A percentile compares a stretch with the other conserved stretches of the same genome.
Evolutionary conservation across 352 stramenopile genomes (phyloP).

Genomic region (Elongisporangium prolatum): DNA sequence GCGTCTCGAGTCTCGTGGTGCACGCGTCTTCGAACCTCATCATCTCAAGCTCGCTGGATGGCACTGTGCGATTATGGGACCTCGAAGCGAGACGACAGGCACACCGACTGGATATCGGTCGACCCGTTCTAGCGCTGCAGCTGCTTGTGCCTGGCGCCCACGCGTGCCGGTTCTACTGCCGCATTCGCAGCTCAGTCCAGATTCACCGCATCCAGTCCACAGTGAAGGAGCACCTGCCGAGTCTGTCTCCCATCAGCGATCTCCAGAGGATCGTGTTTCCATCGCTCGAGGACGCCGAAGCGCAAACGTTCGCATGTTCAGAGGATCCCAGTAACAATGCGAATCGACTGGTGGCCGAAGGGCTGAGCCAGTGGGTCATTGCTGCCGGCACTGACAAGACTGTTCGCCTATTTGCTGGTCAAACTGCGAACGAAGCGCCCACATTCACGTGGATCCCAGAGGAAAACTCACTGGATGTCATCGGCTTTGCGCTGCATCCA

Average conservation of each 20-base stretch:
- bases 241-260: conserved; percentile 47
- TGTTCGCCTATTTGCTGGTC: conserved; percentile 51
- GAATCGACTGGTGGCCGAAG: neutral
- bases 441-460: conserved; percentile 73
- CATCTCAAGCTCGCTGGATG: conserved; percentile 69
- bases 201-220: conserved; percentile 64
- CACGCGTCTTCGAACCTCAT: conserved; percentile 47
- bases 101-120: conserved; percentile 52
- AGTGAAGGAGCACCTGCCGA: conserved; percentile 60
- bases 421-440: conserved; percentile 40
- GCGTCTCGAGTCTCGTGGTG: conserved; percentile 46
- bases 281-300: conserved; percentile 6
- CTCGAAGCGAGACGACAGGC: conserved; percentile 54
- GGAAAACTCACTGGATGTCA: conserved; percentile 49
- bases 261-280: conserved; percentile 45
- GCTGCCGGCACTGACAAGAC: conserved; percentile 65
- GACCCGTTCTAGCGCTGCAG: conserved; percentile 37
- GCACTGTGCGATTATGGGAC: conserved; percentile 62
- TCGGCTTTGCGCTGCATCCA: conserved; percentile 56
- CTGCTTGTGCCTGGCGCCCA: conserved; percentile 30
- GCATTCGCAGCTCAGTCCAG: conserved; percentile 44
- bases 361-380: conserved; percentile 36
- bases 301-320: neutral
- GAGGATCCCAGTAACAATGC: neutral
- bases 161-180: conserved; percentile 54